Percentiles rank a stretch among this genome's conserved stretches.
These are phyloP conservation scores for Linum trigynum DNA, from an alignment of 345 rosid genomes.

Conservation along the genomic window DNA sequence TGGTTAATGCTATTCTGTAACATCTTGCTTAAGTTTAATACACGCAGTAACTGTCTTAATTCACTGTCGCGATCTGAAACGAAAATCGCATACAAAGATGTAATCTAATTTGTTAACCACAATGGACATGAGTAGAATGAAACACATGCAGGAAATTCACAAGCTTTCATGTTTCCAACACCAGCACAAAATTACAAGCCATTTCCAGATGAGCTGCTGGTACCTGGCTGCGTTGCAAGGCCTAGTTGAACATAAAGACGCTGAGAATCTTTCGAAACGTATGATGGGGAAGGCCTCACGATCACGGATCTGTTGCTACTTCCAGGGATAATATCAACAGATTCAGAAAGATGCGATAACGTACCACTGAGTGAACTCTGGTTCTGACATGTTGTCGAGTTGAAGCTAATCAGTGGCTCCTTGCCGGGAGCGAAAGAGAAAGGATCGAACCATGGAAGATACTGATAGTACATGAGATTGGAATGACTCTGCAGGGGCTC, in stretches of 20 bases:
- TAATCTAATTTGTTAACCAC: no score
- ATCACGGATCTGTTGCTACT: not conserved
- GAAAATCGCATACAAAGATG: no score
- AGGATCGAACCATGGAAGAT: conserved; percentile 5
- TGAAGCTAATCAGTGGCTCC: conserved; percentile 10
- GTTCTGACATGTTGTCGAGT: conserved; percentile 1
- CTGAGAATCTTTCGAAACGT: conserved; percentile 9
- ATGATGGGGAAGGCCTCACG: conserved; percentile 10
- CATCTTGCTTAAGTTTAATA: no score
- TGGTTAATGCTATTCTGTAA: no score
- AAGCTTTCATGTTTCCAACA: no score
- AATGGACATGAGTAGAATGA: no score
- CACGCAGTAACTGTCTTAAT: no score
- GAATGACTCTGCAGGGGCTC: not conserved
- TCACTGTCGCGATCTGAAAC: no score
- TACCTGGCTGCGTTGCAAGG: conserved; percentile 1
- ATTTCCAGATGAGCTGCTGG: no score
- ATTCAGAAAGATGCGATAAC: not conserved
- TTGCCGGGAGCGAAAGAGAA: not conserved
- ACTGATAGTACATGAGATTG: conserved; percentile 3
- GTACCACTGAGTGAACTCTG: not conserved
- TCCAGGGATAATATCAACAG: not conserved
- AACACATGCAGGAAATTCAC: no score
- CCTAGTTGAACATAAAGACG: conserved; percentile 10
- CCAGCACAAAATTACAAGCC: no score